Base-by-base conservation (phyloP, 768 basidiomycete species). In the Termitomyces bulborhizus region DNA sequence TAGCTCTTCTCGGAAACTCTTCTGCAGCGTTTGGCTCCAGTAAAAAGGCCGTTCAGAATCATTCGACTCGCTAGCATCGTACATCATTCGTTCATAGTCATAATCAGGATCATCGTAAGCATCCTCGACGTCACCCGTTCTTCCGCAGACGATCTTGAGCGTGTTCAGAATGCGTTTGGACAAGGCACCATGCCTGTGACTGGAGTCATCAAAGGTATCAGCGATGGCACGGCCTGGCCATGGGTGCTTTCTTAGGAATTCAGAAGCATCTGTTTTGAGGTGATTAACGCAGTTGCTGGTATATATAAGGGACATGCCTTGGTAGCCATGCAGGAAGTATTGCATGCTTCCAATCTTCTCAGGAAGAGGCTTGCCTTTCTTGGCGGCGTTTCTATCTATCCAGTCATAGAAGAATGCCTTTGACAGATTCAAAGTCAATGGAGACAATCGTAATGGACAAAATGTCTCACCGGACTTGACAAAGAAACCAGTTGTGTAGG, bases 311-410 rank as follows among this genome's bases (percentile, higher is more conserved):
- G 31, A 4, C 55, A 44, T 62, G 83, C 90, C 90, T 72, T 83
- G 80, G 64, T 78, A 95, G 13, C 93, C 92, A 60, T 90, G 82
- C 63, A 94, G 71, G 70, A 96, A 95, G 53, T 83, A 85, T 64
- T 96, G 93, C 83, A 93, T 86, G 62, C 88, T 90, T 7, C 93
- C 93, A 48, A 93, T 86, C 72, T 96, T 96, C 56, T 89, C 90
- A 24, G 90, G 90, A 18, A 94, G 68, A 1, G 80, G 77, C 64
- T 92, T 91, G 6, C 88, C 90, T 62, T 93, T 92, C 72, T 91
- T 93, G 9, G 79, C 79, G 4, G 82, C 88, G 64, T 73, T 89
- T 56, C 91, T 76, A 62, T 95, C 93, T 29, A 93, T 72, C 91
- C 91, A 95, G 63, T 93, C 90, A 62, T 95, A 96, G 69, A 90